phyloP scores from a whole-genome alignment of 441 rosid species.

The Euphorbia schlechtendalii region DNA sequence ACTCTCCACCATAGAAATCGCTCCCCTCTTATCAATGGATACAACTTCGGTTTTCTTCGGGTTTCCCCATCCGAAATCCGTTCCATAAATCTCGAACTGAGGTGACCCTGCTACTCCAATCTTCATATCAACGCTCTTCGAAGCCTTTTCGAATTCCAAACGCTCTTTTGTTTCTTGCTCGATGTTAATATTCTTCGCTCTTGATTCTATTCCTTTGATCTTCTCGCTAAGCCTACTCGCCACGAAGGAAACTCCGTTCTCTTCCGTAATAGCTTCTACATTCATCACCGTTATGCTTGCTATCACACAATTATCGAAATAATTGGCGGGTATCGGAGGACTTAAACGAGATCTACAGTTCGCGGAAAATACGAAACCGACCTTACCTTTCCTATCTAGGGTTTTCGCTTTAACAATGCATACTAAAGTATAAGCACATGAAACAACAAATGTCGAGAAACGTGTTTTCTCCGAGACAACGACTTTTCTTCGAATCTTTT shows the following conservation, averaged over 20 bases:
- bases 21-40: neutral
- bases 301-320: too few species aligned
- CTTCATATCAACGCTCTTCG: neutral
- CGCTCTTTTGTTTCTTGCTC: too few species aligned
- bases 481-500: constrained; percentile 38
- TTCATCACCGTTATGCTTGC: too few species aligned
- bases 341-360: constrained; percentile 10
- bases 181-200: too few species aligned
- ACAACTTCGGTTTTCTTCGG: neutral
- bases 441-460: too few species aligned
- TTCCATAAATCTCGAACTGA: neutral
- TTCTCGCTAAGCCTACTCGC: too few species aligned
- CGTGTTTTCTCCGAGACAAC: constrained; percentile 18
- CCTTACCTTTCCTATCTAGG: neutral
- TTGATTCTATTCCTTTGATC: too few species aligned
- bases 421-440: neutral
- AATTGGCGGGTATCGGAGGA: too few species aligned
- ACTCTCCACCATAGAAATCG: neutral
- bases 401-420: constrained; percentile 5
- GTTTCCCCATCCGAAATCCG: neutral
- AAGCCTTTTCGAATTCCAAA: too few species aligned
- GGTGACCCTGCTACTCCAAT: neutral
- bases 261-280: too few species aligned
- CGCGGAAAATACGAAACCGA: neutral
- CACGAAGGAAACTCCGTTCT: too few species aligned